These are phyloP conservation scores for Boechera divaricarpa DNA, from an alignment of 345 rosid genomes.

Conservation along the genomic window DNA sequence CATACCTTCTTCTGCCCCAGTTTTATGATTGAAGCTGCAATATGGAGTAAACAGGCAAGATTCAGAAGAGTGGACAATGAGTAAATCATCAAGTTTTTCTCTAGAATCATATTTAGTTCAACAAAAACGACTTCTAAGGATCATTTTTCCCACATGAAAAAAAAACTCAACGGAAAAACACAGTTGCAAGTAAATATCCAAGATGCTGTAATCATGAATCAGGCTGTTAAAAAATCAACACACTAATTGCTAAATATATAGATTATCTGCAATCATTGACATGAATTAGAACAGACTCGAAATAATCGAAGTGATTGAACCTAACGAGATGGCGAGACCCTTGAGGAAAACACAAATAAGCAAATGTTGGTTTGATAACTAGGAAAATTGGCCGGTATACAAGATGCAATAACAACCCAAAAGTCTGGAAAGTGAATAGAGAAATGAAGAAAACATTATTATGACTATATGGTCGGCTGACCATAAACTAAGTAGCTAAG, in stretches of 20 bases:
- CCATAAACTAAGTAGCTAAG: not conserved
- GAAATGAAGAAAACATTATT: not conserved
- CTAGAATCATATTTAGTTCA: not conserved
- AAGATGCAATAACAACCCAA: not conserved
- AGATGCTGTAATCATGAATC: conserved; percentile 10
- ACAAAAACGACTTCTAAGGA: conserved; percentile 6
- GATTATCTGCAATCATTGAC: not conserved
- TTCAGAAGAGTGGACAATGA: conserved; percentile 19
- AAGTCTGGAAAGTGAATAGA: not conserved
- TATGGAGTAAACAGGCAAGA: conserved; percentile 17
- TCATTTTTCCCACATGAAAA: conserved; percentile 2
- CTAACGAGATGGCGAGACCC: not conserved
- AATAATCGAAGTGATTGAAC: not conserved
- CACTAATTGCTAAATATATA: not conserved
- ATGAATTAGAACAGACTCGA: not conserved
- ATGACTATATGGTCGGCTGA: not conserved
- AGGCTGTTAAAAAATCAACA: conserved; percentile 11
- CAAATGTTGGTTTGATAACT: not conserved
- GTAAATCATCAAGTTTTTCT: not conserved
- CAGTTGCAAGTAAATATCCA: not conserved
- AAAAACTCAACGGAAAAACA: conserved; percentile 1
- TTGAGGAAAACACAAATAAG: not conserved
- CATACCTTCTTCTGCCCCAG: conserved; percentile 68
- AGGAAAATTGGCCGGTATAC: not conserved
- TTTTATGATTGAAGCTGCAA: conserved; percentile 87